Evolutionary conservation across 495 filamentous ascomycete genomes (phyloP).

Genomic region (Aspergillus nanangensis): DNA sequence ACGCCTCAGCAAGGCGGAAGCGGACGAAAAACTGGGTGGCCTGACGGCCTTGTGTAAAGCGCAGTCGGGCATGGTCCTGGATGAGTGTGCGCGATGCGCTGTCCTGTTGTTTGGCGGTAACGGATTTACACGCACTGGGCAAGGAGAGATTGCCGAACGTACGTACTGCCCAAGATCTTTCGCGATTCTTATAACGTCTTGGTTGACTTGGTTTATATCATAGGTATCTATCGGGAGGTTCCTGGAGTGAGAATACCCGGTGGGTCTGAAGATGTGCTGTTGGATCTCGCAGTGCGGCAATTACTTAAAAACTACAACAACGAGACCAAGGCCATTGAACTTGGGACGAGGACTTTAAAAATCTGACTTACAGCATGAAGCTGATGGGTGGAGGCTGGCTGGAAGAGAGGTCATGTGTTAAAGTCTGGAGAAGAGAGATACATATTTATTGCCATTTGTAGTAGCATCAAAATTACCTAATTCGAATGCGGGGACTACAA

Average conservation of each 20-base stretch:
- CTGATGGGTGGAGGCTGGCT: too few relatives aligned
- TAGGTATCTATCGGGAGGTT: constrained; percentile 64
- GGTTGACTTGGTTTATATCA: too few relatives aligned
- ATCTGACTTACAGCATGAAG: too few relatives aligned
- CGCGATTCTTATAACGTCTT: too few relatives aligned
- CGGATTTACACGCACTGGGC: constrained; percentile 63
- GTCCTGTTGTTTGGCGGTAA: constrained; percentile 69
- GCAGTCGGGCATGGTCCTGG: constrained; percentile 62
- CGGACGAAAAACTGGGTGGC: constrained; percentile 62
- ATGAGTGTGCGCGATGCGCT: constrained; percentile 64
- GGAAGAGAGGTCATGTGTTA: too few relatives aligned
- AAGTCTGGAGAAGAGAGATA: too few relatives aligned
- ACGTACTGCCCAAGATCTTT: too few relatives aligned
- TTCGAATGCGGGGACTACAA: too few relatives aligned
- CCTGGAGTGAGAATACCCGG: constrained; percentile 61
- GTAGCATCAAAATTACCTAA: too few relatives aligned
- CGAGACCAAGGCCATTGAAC: too few relatives aligned
- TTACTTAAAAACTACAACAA: constrained; percentile 71
- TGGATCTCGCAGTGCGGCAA: constrained; percentile 67
- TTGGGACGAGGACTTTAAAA: too few relatives aligned
- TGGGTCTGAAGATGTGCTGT: constrained; percentile 70
- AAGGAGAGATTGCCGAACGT: constrained; percentile 67
- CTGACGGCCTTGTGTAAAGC: constrained; percentile 68
- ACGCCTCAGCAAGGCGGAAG: constrained; percentile 55
- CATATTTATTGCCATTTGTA: too few relatives aligned